Conservation (phyloP, 495 filamentous ascomycete species). For the Cladorrhinum samala region DNA sequence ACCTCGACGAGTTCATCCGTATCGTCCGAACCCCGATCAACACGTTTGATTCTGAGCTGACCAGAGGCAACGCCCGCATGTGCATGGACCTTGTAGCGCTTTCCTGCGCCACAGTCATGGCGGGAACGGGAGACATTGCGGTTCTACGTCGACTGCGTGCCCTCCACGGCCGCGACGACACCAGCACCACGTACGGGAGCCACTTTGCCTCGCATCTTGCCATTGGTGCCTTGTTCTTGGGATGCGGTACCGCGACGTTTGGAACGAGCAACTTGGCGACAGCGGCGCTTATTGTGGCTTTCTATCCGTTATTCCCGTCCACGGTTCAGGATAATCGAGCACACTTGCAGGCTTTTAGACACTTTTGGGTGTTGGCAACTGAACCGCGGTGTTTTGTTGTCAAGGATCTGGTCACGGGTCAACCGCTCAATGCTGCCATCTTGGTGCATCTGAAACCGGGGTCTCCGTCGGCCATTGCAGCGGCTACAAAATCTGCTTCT, state of each 20-base stretch:
- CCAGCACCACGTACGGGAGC: slow-evolving; percentile 82
- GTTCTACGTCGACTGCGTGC: slow-evolving; percentile 85
- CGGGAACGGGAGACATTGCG: slow-evolving; percentile 82
- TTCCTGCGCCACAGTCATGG: slow-evolving; percentile 83
- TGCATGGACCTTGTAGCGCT: slow-evolving; percentile 83
- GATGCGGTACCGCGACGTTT: slow-evolving; percentile 85
- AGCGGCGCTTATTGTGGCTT: slow-evolving; percentile 79
- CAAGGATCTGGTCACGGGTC: slow-evolving; percentile 74
- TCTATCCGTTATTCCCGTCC: slow-evolving; percentile 89
- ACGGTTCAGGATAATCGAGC: slow-evolving; percentile 87
- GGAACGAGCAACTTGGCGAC: slow-evolving; percentile 83
- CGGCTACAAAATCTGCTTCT: not conserved
- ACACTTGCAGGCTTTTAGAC: slow-evolving; percentile 93
- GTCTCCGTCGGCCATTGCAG: slow-evolving; percentile 19
- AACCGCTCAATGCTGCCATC: slow-evolving; percentile 70
- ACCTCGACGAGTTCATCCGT: slow-evolving; percentile 81
- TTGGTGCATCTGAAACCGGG: slow-evolving; percentile 30
- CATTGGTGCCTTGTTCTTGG: slow-evolving; percentile 84
- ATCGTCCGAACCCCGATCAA: slow-evolving; percentile 60
- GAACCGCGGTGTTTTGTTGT: slow-evolving; percentile 83
- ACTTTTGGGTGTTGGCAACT: slow-evolving; percentile 93
- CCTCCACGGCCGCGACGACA: slow-evolving; percentile 80
- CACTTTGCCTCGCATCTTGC: slow-evolving; percentile 91
- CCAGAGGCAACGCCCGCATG: slow-evolving; percentile 76
- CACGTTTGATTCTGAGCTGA: slow-evolving; percentile 74